Percentiles rank a stretch among this genome's conserved stretches.
Conservation (phyloP, 2,329 filamentous ascomycete species). For the Fusarium lateritium region DNA sequence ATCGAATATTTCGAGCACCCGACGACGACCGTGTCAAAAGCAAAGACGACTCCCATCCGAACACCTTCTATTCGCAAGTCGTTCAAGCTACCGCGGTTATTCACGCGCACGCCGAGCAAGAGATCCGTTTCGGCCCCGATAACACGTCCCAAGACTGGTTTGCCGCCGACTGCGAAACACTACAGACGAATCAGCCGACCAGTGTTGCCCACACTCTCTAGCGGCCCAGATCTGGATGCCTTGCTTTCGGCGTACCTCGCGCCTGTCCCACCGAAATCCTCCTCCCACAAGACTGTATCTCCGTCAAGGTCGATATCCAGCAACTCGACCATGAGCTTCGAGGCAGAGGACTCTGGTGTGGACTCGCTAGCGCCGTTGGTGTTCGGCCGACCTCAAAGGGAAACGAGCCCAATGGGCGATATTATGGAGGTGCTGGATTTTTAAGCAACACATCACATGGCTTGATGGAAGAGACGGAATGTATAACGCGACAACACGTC, state of each 20-base stretch:
- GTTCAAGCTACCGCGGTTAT: conserved; percentile 39
- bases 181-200: conserved; percentile 44
- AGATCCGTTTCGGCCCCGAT: conserved; percentile 29
- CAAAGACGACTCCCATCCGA: conserved; percentile 35
- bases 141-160: conserved; percentile 35
- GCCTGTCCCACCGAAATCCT: conserved; percentile 22
- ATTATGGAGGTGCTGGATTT: conserved; percentile 42
- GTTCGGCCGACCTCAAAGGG: conserved; percentile 38
- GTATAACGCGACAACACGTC: background rate
- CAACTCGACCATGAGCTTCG: conserved; percentile 41
- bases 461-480: background rate
- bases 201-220: conserved; percentile 36
- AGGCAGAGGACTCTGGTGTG: conserved; percentile 34
- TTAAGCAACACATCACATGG: conserved; percentile 5
- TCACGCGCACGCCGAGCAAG: conserved; percentile 41
- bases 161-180: conserved; percentile 31
- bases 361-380: conserved; percentile 39
- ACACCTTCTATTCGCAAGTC: conserved; percentile 34
- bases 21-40: background rate
- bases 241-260: conserved; percentile 41
- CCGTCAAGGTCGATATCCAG: conserved; percentile 42
- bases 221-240: conserved; percentile 37
- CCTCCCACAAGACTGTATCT: conserved; percentile 31
- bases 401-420: conserved; percentile 39
- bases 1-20: conserved; percentile 42